These are phyloP conservation scores for Citeromyces matritensis DNA, from an alignment of 805 yeast genomes.

Conservation along the genomic window DNA sequence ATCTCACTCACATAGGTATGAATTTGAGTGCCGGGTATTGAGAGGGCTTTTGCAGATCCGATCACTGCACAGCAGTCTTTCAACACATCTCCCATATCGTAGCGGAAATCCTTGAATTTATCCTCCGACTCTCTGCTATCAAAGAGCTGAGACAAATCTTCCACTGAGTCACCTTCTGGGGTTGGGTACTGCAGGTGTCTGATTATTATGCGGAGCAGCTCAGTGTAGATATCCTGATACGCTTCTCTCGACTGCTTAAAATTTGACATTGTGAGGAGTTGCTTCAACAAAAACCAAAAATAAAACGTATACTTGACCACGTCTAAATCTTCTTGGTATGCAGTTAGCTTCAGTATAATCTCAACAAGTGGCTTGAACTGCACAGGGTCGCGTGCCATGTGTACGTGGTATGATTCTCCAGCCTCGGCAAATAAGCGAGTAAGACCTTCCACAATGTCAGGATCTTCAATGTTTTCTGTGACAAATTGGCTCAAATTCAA, in stretches of 20 bases:
- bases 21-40: slow-evolving; percentile 53
- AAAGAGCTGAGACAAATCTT: slow-evolving; percentile 32
- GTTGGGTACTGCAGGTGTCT: slow-evolving; percentile 63
- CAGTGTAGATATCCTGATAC: slow-evolving; percentile 38
- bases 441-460: slow-evolving; percentile 52
- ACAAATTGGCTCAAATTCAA: slow-evolving; percentile 42
- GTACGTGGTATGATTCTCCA: slow-evolving; percentile 90
- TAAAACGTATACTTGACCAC: slow-evolving; percentile 81
- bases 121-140: slow-evolving; percentile 75
- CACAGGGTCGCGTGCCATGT: slow-evolving; percentile 58
- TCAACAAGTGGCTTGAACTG: slow-evolving; percentile 62
- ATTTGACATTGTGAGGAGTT: slow-evolving; percentile 45
- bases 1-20: slow-evolving; percentile 18
- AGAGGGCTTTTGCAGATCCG: slow-evolving; percentile 58
- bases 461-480: slow-evolving; percentile 34
- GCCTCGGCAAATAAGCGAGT: slow-evolving; percentile 80
- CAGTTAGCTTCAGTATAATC: slow-evolving; percentile 54
- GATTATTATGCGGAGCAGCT: slow-evolving; percentile 46
- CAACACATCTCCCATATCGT: slow-evolving; percentile 95
- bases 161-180: slow-evolving; percentile 26
- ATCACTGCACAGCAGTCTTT: slow-evolving; percentile 90
- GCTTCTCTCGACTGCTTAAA: slow-evolving; percentile 34
- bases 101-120: slow-evolving; percentile 84
- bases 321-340: slow-evolving; percentile 73
- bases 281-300: slow-evolving; percentile 80